Conservation (phyloP, 2,329 filamentous ascomycete species). For the Fusarium kyushuense region DNA sequence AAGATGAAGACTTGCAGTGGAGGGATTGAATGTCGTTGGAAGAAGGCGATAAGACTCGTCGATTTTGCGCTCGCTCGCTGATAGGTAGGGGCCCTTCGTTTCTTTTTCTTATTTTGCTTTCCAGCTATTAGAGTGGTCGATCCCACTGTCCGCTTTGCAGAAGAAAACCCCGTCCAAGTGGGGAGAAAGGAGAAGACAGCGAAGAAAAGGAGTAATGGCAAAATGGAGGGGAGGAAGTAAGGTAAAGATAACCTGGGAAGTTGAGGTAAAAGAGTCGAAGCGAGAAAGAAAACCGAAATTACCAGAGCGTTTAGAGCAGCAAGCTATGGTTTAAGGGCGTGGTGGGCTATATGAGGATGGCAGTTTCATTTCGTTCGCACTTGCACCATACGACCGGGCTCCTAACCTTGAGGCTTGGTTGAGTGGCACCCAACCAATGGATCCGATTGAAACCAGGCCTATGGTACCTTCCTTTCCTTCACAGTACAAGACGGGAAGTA, state of each 20-base stretch:
- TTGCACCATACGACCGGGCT: conserved; percentile 45
- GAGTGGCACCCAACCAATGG: conserved; percentile 33
- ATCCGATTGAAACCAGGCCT: conserved; percentile 33
- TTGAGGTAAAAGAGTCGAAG: conserved; percentile 26
- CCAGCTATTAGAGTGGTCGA: conserved; percentile 21
- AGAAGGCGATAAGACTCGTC: conserved; percentile 25
- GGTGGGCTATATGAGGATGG: conserved; percentile 45
- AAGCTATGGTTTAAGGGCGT: conserved; percentile 32
- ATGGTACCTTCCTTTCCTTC: conserved; percentile 32
- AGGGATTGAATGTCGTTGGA: conserved; percentile 17
- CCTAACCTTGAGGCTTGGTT: conserved; percentile 43
- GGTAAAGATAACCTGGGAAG: conserved; percentile 4
- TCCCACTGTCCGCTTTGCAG: conserved; percentile 20
- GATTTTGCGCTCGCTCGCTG: conserved; percentile 35
- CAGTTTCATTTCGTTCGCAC: conserved; percentile 42
- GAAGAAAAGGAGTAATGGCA: conserved; percentile 11
- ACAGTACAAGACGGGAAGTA: conserved; percentile 35
- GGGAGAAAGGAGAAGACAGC: conserved; percentile 1
- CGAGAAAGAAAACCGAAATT: conserved; percentile 40
- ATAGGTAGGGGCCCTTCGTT: conserved; percentile 23
- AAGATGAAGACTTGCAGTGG: conserved; percentile 37
- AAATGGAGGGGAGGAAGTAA: neutral
- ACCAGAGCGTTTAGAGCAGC: conserved; percentile 39
- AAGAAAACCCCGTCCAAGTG: conserved; percentile 5
- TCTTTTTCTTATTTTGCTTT: conserved; percentile 7